These are phyloP conservation scores for Phytophthora tubulina DNA, from an alignment of 352 stramenopile species.

Conservation along the genomic window DNA sequence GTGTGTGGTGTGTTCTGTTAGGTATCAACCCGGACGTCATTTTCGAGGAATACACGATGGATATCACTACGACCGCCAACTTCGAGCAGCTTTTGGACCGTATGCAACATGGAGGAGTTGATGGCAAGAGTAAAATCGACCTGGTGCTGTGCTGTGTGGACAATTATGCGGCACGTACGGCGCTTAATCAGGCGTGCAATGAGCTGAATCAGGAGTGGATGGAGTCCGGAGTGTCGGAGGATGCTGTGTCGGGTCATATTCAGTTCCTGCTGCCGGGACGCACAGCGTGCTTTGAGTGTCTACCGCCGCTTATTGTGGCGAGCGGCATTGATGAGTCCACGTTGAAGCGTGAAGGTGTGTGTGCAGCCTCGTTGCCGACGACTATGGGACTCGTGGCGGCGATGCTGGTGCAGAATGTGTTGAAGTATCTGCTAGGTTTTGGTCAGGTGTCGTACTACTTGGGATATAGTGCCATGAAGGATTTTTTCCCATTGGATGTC, in stretches of 20 bases:
- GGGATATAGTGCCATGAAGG: constrained; percentile 88
- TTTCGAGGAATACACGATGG: constrained; percentile 88
- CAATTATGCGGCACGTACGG: constrained; percentile 90
- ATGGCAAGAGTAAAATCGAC: constrained; percentile 68
- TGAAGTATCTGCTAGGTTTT: constrained; percentile 90
- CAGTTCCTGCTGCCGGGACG: constrained; percentile 87
- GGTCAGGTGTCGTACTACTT: constrained; percentile 91
- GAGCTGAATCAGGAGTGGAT: constrained; percentile 91
- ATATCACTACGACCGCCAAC: constrained; percentile 88
- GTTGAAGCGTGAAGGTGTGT: constrained; percentile 91
- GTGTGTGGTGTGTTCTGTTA: constrained; percentile 12
- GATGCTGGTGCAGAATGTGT: constrained; percentile 88
- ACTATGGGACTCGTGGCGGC: constrained; percentile 92
- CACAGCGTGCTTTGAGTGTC: constrained; percentile 91
- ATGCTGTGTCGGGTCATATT: constrained; percentile 91
- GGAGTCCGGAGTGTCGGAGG: constrained; percentile 92
- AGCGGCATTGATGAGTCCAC: constrained; percentile 89
- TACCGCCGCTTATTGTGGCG: constrained; percentile 88
- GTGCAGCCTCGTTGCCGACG: constrained; percentile 88
- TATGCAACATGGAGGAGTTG: constrained; percentile 74
- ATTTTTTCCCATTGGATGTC: constrained; percentile 88
- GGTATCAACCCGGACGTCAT: constrained; percentile 92
- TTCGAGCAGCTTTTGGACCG: constrained; percentile 88
- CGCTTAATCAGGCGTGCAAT: constrained; percentile 91
- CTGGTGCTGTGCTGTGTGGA: constrained; percentile 92